Evolutionary conservation across 768 basidiomycete species (phyloP), one percentile per base, ranked within the genome.

Genomic region (Peribolospora baueri): DNA sequence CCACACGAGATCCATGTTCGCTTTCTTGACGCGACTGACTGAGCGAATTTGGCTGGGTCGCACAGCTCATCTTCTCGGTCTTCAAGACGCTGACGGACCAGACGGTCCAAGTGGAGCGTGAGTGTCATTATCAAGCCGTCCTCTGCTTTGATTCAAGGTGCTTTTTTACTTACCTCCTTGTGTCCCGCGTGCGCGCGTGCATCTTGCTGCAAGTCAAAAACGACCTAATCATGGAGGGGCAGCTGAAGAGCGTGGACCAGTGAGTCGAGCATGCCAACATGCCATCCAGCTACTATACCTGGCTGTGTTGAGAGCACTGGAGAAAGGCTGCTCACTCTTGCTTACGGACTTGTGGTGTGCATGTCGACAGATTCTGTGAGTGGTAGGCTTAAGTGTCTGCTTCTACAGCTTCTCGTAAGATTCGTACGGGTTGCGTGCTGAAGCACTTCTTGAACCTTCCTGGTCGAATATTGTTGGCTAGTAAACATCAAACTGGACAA

Each of bases 211-310:
- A 95, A 68, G 79, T 98, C 64, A 98, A 98, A 72, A 98, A 98
- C 70, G 93, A 97, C 69, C 78, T 97, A 54, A 87, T 83, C 14
- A 93, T 98, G 68, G 86, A 83, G 7, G 91, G 91, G 1, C 81
- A 84, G 38, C 70, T 98, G 62, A 93, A 93, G 75, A 93, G 87
- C 41, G 90, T 98, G 52, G 91, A 98, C 73, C 91, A 98, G 91
- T 90, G 60, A 58, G 80, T 75, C 25, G 25, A 25, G 25, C 25
- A 25, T 25, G 25, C 25, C 13, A 5, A 36, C 14, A 10, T n/a
- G 36, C 50, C 7, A 11, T 40, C 39, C 51, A 38, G 8, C 10
- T 36, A n/a, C 53, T 25, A 25, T 25, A 25, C 40, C 53, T 7
- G 36, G 7, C 7, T 8, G 8, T 50, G 45, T 48, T 13, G 47